Percentiles rank a stretch among this genome's conserved stretches.
Evolutionary conservation across 1,139 yeast genomes (phyloP).

Genomic region (Debaryomycetaceae sp.): DNA sequence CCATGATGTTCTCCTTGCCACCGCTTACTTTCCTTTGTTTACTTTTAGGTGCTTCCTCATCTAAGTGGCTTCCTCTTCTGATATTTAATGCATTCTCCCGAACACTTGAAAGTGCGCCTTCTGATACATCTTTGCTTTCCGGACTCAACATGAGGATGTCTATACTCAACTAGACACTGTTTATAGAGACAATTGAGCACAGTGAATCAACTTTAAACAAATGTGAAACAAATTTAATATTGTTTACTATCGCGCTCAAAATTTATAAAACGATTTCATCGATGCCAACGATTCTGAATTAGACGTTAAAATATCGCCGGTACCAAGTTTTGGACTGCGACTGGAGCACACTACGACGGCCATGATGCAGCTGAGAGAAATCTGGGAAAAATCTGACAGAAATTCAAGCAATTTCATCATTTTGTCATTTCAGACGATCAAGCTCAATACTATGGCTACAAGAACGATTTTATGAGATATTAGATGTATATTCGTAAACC

Average conservation of each 20-base stretch:
- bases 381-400: no score
- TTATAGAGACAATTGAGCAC: no score
- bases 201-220: background rate
- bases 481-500: background rate
- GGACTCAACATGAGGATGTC: background rate
- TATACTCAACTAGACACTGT: background rate
- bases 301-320: no score
- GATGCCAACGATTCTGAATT: no score
- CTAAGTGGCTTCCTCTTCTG: background rate
- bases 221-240: background rate
- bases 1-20: slow-evolving; percentile 1
- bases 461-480: background rate
- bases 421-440: background rate
- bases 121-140: background rate
- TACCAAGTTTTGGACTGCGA: no score
- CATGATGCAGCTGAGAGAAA: no score
- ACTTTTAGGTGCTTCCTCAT: background rate
- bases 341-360: no score
- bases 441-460: background rate
- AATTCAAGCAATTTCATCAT: no score
- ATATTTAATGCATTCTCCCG: background rate
- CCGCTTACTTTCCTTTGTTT: background rate
- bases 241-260: background rate
- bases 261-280: no score
- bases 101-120: background rate